phyloP scores from a whole-genome alignment of 1,284 basidiomycete species.

The Lignosus rhinocerotis region DNA sequence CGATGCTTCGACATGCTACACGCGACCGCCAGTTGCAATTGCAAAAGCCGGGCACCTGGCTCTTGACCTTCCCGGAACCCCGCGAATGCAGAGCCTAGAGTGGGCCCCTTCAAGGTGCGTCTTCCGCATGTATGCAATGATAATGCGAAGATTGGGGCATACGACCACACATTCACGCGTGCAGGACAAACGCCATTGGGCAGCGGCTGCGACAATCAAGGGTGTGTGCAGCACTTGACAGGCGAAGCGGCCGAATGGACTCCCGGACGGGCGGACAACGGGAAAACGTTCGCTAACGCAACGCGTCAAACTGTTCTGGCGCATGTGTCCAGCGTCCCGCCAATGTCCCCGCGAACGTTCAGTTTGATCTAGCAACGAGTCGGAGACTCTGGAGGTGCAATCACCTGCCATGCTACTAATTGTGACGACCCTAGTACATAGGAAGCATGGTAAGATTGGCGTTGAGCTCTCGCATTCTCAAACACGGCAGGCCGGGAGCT shows the following conservation, averaged over 20 bases:
- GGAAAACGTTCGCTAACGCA: too few species aligned
- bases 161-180: neutral
- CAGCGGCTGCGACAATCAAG: too few species aligned
- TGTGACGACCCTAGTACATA: too few species aligned
- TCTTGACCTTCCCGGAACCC: neutral
- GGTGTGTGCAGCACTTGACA: too few species aligned
- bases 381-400: too few species aligned
- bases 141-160: conserved; percentile 12
- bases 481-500: too few species aligned
- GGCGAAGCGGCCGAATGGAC: too few species aligned
- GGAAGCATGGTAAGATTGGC: too few species aligned
- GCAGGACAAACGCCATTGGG: neutral
- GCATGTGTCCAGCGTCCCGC: neutral
- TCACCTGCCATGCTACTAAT: too few species aligned
- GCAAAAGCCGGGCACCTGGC: neutral
- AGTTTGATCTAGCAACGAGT: neutral
- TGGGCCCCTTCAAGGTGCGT: conserved; percentile 9
- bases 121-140: conserved; percentile 10
- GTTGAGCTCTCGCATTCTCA: too few species aligned
- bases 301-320: neutral
- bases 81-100: neutral
- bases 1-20: neutral
- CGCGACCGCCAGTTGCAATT: neutral
- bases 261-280: too few species aligned
- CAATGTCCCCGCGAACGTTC: conserved; percentile 11